Percentiles rank a stretch among this genome's conserved stretches.
Conservation (phyloP, 768 basidiomycete species). For the Jaapia argillacea region DNA sequence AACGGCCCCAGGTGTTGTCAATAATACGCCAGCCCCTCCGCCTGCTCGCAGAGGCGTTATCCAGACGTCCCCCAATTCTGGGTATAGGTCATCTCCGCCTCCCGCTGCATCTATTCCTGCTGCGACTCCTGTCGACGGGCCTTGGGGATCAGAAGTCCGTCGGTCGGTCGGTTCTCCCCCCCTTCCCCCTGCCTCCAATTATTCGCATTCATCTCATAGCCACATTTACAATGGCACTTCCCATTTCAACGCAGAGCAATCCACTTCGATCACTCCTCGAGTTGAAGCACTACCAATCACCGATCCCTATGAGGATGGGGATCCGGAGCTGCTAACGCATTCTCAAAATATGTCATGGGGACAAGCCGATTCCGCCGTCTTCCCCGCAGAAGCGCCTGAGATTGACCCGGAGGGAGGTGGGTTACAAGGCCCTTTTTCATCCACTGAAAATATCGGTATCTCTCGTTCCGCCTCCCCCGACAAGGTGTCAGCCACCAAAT, state of each 20-base stretch:
- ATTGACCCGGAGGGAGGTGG: neutral
- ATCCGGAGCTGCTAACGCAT: neutral
- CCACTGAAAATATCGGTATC: constrained; percentile 12
- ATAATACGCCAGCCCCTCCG: constrained; percentile 1
- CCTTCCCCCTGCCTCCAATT: no score
- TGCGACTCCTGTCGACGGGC: neutral
- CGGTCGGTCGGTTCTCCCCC: neutral
- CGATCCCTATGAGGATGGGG: neutral
- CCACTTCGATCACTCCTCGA: neutral
- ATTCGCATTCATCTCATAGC: no score
- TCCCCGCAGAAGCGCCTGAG: constrained; percentile 14
- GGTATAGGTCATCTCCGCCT: no score
- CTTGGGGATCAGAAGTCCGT: neutral
- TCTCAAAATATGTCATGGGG: neutral
- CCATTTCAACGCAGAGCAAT: neutral
- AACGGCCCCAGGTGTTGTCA: neutral
- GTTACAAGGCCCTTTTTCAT: neutral
- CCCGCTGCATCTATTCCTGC: neutral
- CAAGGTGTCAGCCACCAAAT: neutral
- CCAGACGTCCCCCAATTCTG: no score
- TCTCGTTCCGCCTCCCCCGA: constrained; percentile 8
- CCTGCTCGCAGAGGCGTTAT: no score
- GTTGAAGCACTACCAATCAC: neutral
- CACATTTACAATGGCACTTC: no score
- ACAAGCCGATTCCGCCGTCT: neutral